Percentiles rank a stretch among this genome's conserved stretches.
Evolutionary conservation across 2,329 filamentous ascomycete genomes (phyloP).

Genomic region (Phoma sp.): DNA sequence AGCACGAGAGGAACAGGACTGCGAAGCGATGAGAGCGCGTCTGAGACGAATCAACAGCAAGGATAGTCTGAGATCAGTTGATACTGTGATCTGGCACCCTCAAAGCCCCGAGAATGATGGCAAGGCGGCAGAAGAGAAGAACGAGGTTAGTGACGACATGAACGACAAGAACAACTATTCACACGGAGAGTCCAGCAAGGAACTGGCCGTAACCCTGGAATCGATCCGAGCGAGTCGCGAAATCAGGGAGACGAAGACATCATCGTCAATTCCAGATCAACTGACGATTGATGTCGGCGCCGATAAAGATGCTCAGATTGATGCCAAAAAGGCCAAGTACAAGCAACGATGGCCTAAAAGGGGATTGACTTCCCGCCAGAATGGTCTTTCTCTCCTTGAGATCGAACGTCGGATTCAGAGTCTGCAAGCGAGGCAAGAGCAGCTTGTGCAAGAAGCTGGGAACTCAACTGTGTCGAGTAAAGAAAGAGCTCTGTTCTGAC

Average conservation of each 20-base stretch:
- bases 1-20: not conserved
- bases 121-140: not conserved
- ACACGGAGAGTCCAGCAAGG: not conserved
- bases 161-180: not conserved
- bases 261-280: not conserved
- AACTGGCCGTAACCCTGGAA: not conserved
- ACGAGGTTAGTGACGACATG: not conserved
- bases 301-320: too few species aligned
- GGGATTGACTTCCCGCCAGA: too few species aligned
- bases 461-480: too few species aligned
- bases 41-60: constrained; percentile 9
- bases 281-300: not conserved
- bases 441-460: too few species aligned
- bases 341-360: too few species aligned
- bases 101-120: not conserved
- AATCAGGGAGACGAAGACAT: not conserved
- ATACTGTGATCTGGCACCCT: constrained; percentile 15
- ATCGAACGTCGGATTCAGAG: too few species aligned
- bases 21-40: not conserved
- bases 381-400: too few species aligned
- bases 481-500: too few species aligned
- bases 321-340: too few species aligned
- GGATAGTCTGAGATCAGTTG: constrained; percentile 18
- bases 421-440: too few species aligned
- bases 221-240: not conserved